Conservation (phyloP, 139 green algal species). For the Chlorella sp. region DNA sequence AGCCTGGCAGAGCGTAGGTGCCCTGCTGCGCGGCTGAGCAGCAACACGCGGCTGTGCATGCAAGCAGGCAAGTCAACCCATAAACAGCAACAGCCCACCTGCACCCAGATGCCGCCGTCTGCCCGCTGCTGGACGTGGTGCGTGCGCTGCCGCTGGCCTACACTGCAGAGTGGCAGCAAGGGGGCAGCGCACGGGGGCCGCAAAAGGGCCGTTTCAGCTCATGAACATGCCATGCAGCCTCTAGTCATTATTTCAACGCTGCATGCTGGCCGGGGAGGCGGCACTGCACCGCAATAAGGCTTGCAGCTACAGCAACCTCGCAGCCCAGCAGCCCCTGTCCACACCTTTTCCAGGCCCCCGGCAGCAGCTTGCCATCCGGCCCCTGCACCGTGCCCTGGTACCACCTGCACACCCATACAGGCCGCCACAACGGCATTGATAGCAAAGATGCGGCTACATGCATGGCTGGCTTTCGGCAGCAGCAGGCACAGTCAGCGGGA, state of each 20-base stretch:
- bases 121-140: conserved; percentile 49
- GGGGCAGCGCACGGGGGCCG: no score
- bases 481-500: background rate
- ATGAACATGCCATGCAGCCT: no score
- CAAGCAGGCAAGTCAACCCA: no score
- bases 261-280: background rate
- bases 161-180: conserved; percentile 7
- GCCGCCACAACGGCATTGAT: no score
- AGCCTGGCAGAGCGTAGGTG: no score
- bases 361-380: conserved; percentile 48
- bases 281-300: background rate
- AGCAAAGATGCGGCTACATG: no score
- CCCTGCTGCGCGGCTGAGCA: no score
- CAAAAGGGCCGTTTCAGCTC: no score
- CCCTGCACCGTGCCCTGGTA: conserved; percentile 49
- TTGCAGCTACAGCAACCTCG: background rate
- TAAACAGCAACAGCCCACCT: background rate
- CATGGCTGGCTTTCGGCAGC: no score
- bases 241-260: no score
- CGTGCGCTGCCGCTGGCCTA: conserved; percentile 50
- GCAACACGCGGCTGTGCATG: no score
- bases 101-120: conserved; percentile 38
- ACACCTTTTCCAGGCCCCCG: conserved; percentile 53
- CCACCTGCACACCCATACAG: background rate
- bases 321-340: background rate